phyloP scores from a whole-genome alignment of 1,284 basidiomycete species.

The Trichosporon ovoides region DNA sequence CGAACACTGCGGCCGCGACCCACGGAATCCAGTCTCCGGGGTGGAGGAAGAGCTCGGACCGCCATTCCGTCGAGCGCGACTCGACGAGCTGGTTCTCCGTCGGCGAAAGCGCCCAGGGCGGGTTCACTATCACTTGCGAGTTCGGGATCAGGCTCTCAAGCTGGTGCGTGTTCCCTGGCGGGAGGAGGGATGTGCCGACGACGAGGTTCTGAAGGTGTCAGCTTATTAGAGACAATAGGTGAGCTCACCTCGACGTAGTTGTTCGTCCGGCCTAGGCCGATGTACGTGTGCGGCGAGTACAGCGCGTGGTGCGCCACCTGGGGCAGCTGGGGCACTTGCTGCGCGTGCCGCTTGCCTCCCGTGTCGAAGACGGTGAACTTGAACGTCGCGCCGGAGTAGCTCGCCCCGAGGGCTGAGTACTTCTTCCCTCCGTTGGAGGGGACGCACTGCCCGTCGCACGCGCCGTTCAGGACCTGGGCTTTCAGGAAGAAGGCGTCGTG shows the following conservation, averaged over 20 bases:
- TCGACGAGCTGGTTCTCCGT: conserved; percentile 13
- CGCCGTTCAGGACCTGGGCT: conserved; percentile 88
- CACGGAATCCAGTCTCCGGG: conserved; percentile 97
- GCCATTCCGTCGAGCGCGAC: conserved; percentile 59
- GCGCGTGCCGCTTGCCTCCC: conserved; percentile 79
- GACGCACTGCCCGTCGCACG: conserved; percentile 75
- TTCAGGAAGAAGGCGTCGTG: conserved; percentile 99
- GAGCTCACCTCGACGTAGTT: conserved; percentile 84
- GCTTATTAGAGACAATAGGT: background rate
- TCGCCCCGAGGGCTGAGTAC: conserved; percentile 88
- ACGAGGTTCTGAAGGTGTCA: conserved; percentile 63
- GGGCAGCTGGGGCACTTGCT: conserved; percentile 87
- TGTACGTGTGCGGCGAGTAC: conserved; percentile 86
- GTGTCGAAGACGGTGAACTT: conserved; percentile 97
- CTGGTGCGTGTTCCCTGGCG: conserved; percentile 64
- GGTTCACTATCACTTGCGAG: conserved; percentile 91
- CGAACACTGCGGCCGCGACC: conserved; percentile 82
- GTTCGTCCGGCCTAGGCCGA: conserved; percentile 97
- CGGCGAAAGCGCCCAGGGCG: conserved; percentile 51
- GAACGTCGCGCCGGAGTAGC: conserved; percentile 89
- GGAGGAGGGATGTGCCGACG: conserved; percentile 77
- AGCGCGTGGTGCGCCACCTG: conserved; percentile 87
- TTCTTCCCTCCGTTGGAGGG: conserved; percentile 57
- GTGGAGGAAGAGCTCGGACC: conserved; percentile 79
- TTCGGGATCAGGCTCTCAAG: conserved; percentile 98